Evolutionary conservation across 1,284 basidiomycete genomes (phyloP).

Genomic region (Sanguinoderma infundibulare): DNA sequence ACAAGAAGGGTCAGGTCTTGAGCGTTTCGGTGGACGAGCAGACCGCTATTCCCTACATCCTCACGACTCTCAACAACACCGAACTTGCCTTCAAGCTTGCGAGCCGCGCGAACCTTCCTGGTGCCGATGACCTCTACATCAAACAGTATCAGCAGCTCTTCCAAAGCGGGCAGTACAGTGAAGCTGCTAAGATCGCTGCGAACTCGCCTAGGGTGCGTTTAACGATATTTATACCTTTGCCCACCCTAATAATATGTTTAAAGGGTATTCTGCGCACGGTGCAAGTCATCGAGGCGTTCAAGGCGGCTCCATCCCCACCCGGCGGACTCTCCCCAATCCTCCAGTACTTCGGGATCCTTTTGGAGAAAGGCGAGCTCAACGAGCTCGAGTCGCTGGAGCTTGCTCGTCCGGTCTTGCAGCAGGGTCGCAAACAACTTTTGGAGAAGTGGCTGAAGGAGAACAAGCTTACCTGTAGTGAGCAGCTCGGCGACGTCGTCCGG

Average conservation of each 20-base stretch:
- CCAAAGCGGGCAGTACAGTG: slow-evolving; percentile 87
- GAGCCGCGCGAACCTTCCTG: slow-evolving; percentile 95
- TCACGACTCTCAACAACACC: slow-evolving; percentile 94
- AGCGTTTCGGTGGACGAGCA: slow-evolving; percentile 97
- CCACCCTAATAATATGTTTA: not conserved
- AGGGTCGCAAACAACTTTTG: slow-evolving; percentile 95
- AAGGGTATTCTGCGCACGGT: slow-evolving; percentile 96
- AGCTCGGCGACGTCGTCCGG: slow-evolving; percentile 97
- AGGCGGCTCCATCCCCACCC: slow-evolving; percentile 88
- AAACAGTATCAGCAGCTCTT: slow-evolving; percentile 97
- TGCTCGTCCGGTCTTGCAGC: slow-evolving; percentile 93
- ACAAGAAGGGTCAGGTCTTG: slow-evolving; percentile 99
- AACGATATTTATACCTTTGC: not conserved
- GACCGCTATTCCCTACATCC: slow-evolving; percentile 94
- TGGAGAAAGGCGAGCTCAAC: slow-evolving; percentile 98
- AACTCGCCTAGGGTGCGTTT: slow-evolving; percentile 86
- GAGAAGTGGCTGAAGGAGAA: slow-evolving; percentile 99
- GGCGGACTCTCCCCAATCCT: slow-evolving; percentile 96
- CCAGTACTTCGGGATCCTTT: slow-evolving; percentile 97
- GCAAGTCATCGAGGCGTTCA: slow-evolving; percentile 98
- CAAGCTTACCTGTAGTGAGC: slow-evolving; percentile 99
- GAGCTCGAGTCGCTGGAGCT: slow-evolving; percentile 96
- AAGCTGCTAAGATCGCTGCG: slow-evolving; percentile 98
- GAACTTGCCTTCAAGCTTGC: slow-evolving; percentile 99
- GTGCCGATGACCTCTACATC: slow-evolving; percentile 96